Evolutionary conservation across 1,284 basidiomycete species (phyloP), one percentile per base, ranked within the genome.

Genomic region (Xerocomus amazonicus): DNA sequence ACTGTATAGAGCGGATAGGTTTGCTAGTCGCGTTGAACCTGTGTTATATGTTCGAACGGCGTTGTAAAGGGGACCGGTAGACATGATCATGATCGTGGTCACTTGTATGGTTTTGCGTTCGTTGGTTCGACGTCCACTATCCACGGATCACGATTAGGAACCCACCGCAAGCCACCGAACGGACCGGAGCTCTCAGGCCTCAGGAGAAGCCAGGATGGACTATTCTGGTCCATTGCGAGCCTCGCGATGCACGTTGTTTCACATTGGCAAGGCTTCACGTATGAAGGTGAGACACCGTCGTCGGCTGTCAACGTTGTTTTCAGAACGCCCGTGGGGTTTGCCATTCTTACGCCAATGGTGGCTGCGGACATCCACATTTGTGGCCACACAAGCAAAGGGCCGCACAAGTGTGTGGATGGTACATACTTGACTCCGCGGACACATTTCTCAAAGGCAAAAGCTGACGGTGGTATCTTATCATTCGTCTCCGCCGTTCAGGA

Each of bases 361-460:
- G 27, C 40, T 43, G 29, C 7, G 41, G 38, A 35, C 27, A 32
- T 37, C 38, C 35, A 34, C 37, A 50, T 45, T 33, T 45, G 40
- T 48, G 35, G 38, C 48, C 26, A 12, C 50, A 39, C 45, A 43
- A 48, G 27, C 34, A 23, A 37, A 26, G 12, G 23, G 37, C 8
- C 8, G 29, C 12, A 31, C 37, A 14, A 26, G 26, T 19, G 17
- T 17, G 9, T 23, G 16, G 16, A 9, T 19, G 36, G 19, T 16
- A 0, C 38, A 29, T 46, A 23, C 19, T 51, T 39, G 46, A 54
- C 51, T 51, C 64, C 64, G 62, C 63, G 64, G 61, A 61, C 46
- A 45, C 40, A 43, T 45, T 13, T 19, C 32, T 65, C 50, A 45
- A 59, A 45, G 48, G 28, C 39, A 47, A 53, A 47, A 37, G 19